phyloP scores from a whole-genome alignment of 1,284 basidiomycete species.

The Pyrrhoderma noxium region DNA sequence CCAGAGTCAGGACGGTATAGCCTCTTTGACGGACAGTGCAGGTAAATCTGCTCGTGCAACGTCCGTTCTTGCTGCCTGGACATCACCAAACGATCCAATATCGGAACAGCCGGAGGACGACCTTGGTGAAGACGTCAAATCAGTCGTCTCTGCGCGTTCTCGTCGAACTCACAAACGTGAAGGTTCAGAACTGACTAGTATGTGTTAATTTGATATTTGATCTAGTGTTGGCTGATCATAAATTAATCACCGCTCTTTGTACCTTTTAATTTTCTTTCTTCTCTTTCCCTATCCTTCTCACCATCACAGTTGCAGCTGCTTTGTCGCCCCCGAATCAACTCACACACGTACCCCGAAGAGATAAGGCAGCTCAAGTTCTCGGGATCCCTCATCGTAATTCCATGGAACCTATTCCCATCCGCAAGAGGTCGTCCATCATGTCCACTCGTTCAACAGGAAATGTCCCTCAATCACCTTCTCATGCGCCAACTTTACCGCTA shows the following conservation, averaged over 20 bases:
- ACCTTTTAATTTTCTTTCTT: background rate
- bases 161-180: constrained; percentile 11
- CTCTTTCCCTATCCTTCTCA: background rate
- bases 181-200: constrained; percentile 11
- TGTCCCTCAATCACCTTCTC: constrained; percentile 37
- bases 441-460: constrained; percentile 68
- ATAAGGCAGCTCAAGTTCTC: constrained; percentile 64
- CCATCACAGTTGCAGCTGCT: constrained; percentile 4
- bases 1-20: background rate
- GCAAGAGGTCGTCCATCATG: constrained; percentile 63
- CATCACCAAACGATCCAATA: constrained; percentile 4
- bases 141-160: constrained; percentile 8
- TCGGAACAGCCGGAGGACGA: constrained; percentile 9
- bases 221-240: too few relatives aligned
- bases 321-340: constrained; percentile 6
- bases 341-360: constrained; percentile 23
- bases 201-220: background rate
- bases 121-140: constrained; percentile 13
- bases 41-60: background rate
- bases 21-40: background rate
- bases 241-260: background rate
- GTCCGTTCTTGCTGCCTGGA: constrained; percentile 14
- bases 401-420: constrained; percentile 77
- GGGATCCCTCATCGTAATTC: constrained; percentile 63
- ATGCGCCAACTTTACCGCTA: constrained; percentile 63